Percentiles rank a stretch among this genome's conserved stretches.
Conservation (phyloP, 768 basidiomycete species). For the Phylloporus sp. region DNA sequence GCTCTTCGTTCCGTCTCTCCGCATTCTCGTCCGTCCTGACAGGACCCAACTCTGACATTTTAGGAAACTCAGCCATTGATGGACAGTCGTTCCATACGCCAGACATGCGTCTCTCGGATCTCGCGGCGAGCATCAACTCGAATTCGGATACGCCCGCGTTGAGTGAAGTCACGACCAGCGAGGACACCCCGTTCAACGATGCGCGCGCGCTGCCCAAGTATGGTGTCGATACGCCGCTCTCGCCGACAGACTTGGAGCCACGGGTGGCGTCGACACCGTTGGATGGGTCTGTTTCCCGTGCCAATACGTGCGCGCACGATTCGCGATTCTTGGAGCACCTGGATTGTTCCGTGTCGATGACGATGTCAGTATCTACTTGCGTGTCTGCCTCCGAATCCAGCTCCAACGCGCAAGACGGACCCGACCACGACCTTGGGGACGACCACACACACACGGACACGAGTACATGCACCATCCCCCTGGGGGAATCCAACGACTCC, state of each 20-base stretch:
- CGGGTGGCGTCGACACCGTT: conserved; percentile 11
- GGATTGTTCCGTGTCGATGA: conserved; percentile 10
- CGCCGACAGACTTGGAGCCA: conserved; percentile 5
- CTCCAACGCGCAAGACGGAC: neutral
- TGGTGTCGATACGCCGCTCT: conserved; percentile 5
- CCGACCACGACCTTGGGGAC: neutral
- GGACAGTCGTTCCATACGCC: conserved; percentile 9
- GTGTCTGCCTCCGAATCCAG: conserved; percentile 10
- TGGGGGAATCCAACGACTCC: conserved; percentile 26
- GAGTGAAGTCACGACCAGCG: conserved; percentile 7
- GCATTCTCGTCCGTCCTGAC: conserved; percentile 10
- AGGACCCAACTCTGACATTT: neutral
- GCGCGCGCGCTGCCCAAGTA: conserved; percentile 13
- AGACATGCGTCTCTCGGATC: conserved; percentile 16
- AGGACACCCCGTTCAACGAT: conserved; percentile 22
- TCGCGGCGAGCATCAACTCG: neutral
- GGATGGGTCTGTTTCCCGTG: neutral
- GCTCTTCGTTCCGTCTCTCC: conserved; percentile 24
- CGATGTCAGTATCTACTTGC: conserved; percentile 8
- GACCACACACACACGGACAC: neutral
- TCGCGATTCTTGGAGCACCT: conserved; percentile 25
- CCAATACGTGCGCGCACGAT: neutral
- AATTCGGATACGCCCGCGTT: conserved; percentile 10
- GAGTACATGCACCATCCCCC: conserved; percentile 7
- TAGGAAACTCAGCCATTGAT: neutral